Base-by-base conservation (phyloP, 164 flowering plant species). In the Piper longum region DNA sequence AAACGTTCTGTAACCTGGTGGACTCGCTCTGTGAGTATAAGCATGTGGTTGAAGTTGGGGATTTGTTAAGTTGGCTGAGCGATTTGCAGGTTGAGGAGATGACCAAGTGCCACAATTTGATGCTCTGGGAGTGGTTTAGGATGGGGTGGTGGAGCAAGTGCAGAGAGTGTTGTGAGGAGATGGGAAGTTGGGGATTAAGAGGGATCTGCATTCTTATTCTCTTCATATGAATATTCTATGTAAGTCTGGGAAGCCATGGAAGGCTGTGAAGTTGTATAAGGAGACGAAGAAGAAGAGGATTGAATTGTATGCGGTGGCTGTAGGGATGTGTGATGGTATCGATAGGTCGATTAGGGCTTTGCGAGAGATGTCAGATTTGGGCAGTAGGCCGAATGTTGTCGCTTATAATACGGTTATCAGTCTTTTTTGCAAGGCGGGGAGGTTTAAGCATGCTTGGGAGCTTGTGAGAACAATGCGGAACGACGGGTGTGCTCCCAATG, bases 81-180 rank as follows among this genome's bases (percentile, higher is more conserved):
- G 64, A 64, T 52, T 59, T 57, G 41, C 41, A 63, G n/a, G 56
- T 5, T 60, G 11, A 26, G 0, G 39, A 4, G 4, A 66, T 63
- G 52, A 83, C 96, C 0, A 89, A 88, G 66, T 73, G 85, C 58
- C 71, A 77, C 59, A 89, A 89, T 60, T 79, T 89, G 81, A 77
- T 92, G 69, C 84, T 92, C 51, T 78, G 95, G 3, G 98, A 95
- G 57, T 92, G 85, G 87, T 77, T 69, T 57, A 88, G 81, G 70
- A 74, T 92, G 75, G 86, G 84, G 2, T 89, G 96, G 95, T 87
- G 96, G 96, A 66, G 86, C 6, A 90, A 86, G 65, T 93, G 98
- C 57, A 81, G 85, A 69, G 90, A 83, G 61, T 86, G 79, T 73
- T 93, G 96, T 97, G 89, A 88, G 61, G 86, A 84, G 69, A 93